Base-by-base conservation (phyloP, 2,329 filamentous ascomycete genomes). In the Dactylellina sp. region DNA sequence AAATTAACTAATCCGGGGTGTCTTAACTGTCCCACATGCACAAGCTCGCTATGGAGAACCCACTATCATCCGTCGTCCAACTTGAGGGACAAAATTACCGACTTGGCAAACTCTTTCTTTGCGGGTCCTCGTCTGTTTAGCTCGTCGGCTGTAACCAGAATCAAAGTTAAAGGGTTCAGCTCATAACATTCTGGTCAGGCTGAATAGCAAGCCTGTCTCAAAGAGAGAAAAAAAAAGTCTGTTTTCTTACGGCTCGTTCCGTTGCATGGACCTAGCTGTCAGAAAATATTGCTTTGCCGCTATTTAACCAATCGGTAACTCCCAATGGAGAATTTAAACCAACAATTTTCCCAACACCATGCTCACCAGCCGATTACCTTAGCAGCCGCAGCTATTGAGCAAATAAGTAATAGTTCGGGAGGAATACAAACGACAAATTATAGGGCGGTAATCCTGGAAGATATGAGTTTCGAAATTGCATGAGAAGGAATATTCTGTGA, bases 221-320 rank as follows among this genome's bases (percentile, higher is more conserved):
- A 57, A n/a, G n/a, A n/a, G n/a, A n/a, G n/a, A n/a, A n/a, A n/a
- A n/a, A n/a, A n/a, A n/a, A 44, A 16, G 28, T 9, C 9, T 5
- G 28, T 32, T 42, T 28, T 40, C 28, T 39, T 20, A n/a, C 59
- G 59, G 59, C 59, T 62, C 59, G 59, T 52, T 46, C 59, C 59
- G 49, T 42, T 50, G 39, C 59, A 18, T 39, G 59, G 46, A n/a
- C n/a, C n/a, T n/a, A 20, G 37, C 37, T 32, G 28, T 32, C 28
- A 32, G 28, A 32, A 32, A 32, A 42, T 5, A 32, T 42, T 42
- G 39, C 7, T 37, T 37, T 37, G 35, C n/a, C n/a, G n/a, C n/a
- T 5, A 42, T 42, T 42, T 42, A 42, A 18, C 39, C 39, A n/a
- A 18, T 42, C 39, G 39, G 39, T 18, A 42, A 42, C 5, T 42